Base-by-base conservation (phyloP, 2,329 filamentous ascomycete genomes). In the Trichoderma sp. region DNA sequence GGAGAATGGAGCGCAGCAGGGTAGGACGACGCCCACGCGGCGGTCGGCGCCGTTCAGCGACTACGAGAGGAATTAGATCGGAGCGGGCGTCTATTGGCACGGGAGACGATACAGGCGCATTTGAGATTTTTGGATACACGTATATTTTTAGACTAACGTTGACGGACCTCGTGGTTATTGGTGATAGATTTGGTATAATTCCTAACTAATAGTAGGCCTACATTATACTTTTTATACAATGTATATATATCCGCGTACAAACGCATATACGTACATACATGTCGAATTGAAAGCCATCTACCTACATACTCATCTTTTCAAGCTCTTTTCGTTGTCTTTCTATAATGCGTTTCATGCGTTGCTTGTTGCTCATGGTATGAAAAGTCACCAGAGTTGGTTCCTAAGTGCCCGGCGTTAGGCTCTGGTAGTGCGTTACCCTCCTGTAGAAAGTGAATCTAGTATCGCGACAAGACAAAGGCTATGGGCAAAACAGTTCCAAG, bases 41-140 rank as follows among this genome's bases (percentile, higher is more conserved):
- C 80, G 82, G 71, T 77, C 79, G 53, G 81, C 77, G 16, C 79
- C 78, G 14, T 76, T 81, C 43, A 76, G 74, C 68, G 82, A 81
- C 70, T 76, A 79, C 71, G 71, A 73, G 67, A 71, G 72, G 72
- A 72, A 76, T 71, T 77, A 78, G 72, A 70, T 21, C 3, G 19
- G 19, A n/a, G 19, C 5, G n/a, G 68, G 37, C 61, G 43, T 43
- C 57, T 33, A 64, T 49, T 57, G 27, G 19, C 52, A 58, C 57
- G 43, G 27, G 27, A 10, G 10, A 11, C 7, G 40, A 24, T 62
- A 16, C n/a, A 4, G 16, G 19, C 10, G 37, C 21, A 2, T n/a
- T 27, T 21, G 29, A 31, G 31, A 10, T 67, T 24, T 49, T 58
- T 55, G 49, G 40, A 43, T 43, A 43, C 40, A 10, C 40, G 40